Evolutionary conservation across 495 filamentous ascomycete genomes (phyloP), one percentile per base, ranked within the genome.

Genomic region (Trichocladium uniseriatum): DNA sequence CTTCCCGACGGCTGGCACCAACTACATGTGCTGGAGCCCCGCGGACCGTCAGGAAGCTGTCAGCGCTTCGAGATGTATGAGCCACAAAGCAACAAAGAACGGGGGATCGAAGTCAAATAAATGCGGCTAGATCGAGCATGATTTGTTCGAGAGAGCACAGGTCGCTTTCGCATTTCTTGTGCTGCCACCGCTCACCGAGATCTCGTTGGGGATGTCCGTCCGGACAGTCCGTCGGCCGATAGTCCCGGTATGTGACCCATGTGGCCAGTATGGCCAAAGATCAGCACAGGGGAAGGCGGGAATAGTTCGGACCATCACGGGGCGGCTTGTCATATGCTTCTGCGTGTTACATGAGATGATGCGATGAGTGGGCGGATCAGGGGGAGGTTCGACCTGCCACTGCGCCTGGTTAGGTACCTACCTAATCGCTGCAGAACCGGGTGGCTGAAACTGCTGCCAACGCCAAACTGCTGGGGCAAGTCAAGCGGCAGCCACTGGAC

Each of bases 121-220:
- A 52, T 50, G 53, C 59, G 59, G 59, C 59, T 59, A 62, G 59
- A 59, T 59, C 53, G 38, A 55, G 47, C 41, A 37, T 56, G 58
- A 55, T 57, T 57, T 29, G 29, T 21, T 18, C 43, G 52, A 48
- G 42, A 16, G 20, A 29, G 34, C 54, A 49, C 50, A 54, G 52
- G 45, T 54, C 56, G 43, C 51, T 49, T 32, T 43, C 53, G 50
- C 47, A 56, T 48, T 47, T 62, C 37, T 52, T 51, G 57, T 50
- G 56, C 56, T 52, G 56, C 53, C 22, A 10, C 10, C 31, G 31
- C 3, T 32, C 31, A 5, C 31, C 31, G 10, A 32, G 34, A 20
- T 48, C 13, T 48, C 38, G 51, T 58, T 56, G 59, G 59, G 56
- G 56, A 57, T 52, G 58, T 55, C 59, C 54, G 48, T n/a, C 48